A percentile compares a stretch with the other conserved stretches of the same genome.
Conservation (phyloP, 2,329 filamentous ascomycete genomes). For the Colletotrichum gigasporum region DNA sequence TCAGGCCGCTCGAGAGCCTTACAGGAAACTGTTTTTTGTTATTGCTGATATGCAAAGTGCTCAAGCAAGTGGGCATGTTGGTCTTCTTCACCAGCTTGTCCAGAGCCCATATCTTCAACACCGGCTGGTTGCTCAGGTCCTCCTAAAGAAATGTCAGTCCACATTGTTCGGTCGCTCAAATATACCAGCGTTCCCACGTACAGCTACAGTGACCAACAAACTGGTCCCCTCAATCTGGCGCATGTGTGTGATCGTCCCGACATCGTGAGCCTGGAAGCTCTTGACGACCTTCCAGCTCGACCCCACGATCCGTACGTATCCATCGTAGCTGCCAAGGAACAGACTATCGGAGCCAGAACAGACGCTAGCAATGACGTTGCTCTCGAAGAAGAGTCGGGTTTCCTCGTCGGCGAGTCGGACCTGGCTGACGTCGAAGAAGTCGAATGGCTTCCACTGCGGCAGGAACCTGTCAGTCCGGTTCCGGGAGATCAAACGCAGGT, state of each 20-base stretch:
- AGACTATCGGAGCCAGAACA: conserved; percentile 89
- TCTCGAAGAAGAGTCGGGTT: conserved; percentile 80
- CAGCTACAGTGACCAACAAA: conserved; percentile 82
- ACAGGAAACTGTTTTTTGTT: conserved; percentile 93
- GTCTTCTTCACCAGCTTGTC: conserved; percentile 96
- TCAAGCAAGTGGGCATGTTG: conserved; percentile 86
- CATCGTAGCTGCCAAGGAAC: conserved; percentile 87
- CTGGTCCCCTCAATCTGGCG: conserved; percentile 90
- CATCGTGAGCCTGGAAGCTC: conserved; percentile 87
- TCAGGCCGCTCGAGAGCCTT: conserved; percentile 39
- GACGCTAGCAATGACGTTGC: conserved; percentile 83
- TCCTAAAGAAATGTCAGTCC: conserved; percentile 59
- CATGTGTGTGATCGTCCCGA: conserved; percentile 86
- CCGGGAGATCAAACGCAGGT: neutral
- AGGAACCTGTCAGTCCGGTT: conserved; percentile 14
- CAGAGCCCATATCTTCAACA: conserved; percentile 96
- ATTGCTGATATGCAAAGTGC: conserved; percentile 87
- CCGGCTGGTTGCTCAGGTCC: conserved; percentile 86
- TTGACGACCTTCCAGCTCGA: conserved; percentile 86
- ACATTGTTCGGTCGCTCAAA: neutral
- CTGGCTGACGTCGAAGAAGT: conserved; percentile 96
- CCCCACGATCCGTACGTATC: conserved; percentile 87
- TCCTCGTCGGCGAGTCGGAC: conserved; percentile 84
- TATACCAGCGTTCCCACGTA: conserved; percentile 37
- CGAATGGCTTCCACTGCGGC: conserved; percentile 94